Conservation (phyloP, 345 rosid genomes). For the Euphorbia tirucalli region DNA sequence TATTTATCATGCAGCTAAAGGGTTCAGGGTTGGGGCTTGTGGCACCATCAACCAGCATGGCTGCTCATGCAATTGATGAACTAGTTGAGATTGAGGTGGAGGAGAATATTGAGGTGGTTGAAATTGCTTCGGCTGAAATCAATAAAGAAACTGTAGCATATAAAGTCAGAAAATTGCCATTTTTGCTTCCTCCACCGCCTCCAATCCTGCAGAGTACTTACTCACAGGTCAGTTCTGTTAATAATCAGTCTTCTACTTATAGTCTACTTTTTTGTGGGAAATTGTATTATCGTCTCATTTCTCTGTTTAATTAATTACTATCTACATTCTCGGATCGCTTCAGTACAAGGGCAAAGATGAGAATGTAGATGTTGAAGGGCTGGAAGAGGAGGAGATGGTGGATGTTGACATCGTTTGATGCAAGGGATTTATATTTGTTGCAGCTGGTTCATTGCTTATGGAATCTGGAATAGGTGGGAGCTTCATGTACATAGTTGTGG, state of each 20-base stretch:
- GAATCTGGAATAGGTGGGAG: neutral
- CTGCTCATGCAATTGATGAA: slow-evolving; percentile 56
- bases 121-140: slow-evolving; percentile 23
- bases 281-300: neutral
- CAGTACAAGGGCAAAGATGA: slow-evolving; percentile 48
- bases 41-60: slow-evolving; percentile 66
- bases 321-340: neutral
- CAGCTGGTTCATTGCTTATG: too few relatives aligned
- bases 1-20: slow-evolving; percentile 31
- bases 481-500: neutral
- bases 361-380: slow-evolving; percentile 39
- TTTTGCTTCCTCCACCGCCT: slow-evolving; percentile 47
- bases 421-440: neutral
- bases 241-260: neutral
- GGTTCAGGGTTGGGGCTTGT: slow-evolving; percentile 29
- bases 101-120: slow-evolving; percentile 42
- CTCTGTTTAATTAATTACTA: neutral
- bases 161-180: slow-evolving; percentile 34
- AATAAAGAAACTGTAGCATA: slow-evolving; percentile 6
- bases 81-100: slow-evolving; percentile 51
- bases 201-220: slow-evolving; percentile 40
- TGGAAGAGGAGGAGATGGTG: slow-evolving; percentile 30
- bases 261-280: neutral
- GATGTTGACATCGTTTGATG: slow-evolving; percentile 28
- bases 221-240: slow-evolving; percentile 35